phyloP scores from a whole-genome alignment of 2,329 filamentous ascomycete genomes.

The Penicillium sp. region DNA sequence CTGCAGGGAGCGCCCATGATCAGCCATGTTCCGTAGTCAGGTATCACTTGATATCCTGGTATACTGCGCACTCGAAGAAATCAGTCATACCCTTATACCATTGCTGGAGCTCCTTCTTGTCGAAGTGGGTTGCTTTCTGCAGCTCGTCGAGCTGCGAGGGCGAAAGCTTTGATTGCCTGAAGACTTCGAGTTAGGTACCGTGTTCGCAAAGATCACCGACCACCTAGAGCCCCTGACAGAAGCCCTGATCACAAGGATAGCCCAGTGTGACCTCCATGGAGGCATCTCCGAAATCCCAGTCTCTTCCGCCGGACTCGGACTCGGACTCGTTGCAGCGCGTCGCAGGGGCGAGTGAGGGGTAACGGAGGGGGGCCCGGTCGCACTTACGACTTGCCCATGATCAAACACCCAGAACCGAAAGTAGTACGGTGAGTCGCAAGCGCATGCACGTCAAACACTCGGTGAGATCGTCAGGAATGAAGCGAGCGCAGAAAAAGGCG shows the following conservation, averaged over 20 bases:
- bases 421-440: background rate
- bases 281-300: conserved; percentile 4
- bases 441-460: conserved; percentile 8
- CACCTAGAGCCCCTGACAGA: background rate
- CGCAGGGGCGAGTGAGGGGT: conserved; percentile 9
- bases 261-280: background rate
- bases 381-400: conserved; percentile 43
- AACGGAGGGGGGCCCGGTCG: conserved; percentile 1
- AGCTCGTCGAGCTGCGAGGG: conserved; percentile 94
- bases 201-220: background rate
- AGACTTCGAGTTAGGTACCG: conserved; percentile 1
- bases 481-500: conserved; percentile 8
- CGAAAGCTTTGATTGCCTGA: conserved; percentile 95
- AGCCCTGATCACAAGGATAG: background rate
- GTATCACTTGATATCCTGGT: conserved; percentile 1
- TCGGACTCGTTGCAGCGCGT: background rate
- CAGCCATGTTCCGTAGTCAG: background rate
- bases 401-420: conserved; percentile 20
- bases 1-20: conserved; percentile 48
- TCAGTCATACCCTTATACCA: conserved; percentile 87
- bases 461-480: conserved; percentile 5
- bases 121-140: conserved; percentile 96
- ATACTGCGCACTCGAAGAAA: background rate
- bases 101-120: conserved; percentile 99
- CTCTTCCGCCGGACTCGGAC: background rate